These are phyloP conservation scores for Vitis vinifera DNA, from an alignment of 164 flowering plant species.

Conservation along the genomic window ASM3070453v1 NC_081823.1:7063001-7063500, in stretches of 20 bases:
- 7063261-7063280: neutral
- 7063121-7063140: neutral
- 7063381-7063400: no score
- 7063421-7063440: no score
- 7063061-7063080: slow-evolving; percentile 55
- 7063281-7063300: no score
- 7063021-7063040: slow-evolving; percentile 52
- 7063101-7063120: slow-evolving; percentile 19
- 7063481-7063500: no score
- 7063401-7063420: no score
- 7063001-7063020: slow-evolving; percentile 39
- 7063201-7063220: slow-evolving; percentile 49
- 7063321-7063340: no score
- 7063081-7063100: slow-evolving; percentile 56
- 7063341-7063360: no score
- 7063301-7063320: no score
- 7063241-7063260: slow-evolving; percentile 13
- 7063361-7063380: no score
- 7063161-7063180: slow-evolving; percentile 31
- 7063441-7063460: no score
- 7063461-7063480: no score
- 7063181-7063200: slow-evolving; percentile 63
- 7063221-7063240: slow-evolving; percentile 60
- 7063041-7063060: slow-evolving; percentile 43
- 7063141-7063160: slow-evolving; percentile 10